Conservation (phyloP, 2,329 filamentous ascomycete genomes). For the Nigrospora sphaerica region DNA sequence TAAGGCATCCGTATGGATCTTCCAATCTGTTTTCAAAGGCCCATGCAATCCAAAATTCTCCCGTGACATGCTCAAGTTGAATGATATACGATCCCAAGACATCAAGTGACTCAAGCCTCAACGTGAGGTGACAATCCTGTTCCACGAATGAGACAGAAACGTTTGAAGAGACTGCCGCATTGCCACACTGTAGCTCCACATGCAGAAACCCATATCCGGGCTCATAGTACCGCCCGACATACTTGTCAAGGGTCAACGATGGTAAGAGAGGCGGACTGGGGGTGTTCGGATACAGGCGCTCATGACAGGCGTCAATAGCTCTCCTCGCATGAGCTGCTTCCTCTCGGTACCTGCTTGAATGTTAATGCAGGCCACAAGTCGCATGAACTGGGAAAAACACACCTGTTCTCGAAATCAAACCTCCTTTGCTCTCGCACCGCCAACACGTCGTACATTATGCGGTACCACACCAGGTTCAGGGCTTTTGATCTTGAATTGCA, state of each 20-base stretch:
- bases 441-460: conserved; percentile 21
- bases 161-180: not conserved
- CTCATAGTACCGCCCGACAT: conserved; percentile 6
- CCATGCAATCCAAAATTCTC: conserved; percentile 4
- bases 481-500: conserved; percentile 11
- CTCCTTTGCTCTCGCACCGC: conserved; percentile 5
- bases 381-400: not conserved
- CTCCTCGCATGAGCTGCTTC: not conserved
- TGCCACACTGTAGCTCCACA: conserved; percentile 2
- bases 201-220: conserved; percentile 6
- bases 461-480: conserved; percentile 15
- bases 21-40: no score
- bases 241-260: conserved; percentile 1
- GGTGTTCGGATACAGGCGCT: conserved; percentile 7
- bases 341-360: not conserved
- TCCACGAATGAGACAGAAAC: not conserved
- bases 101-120: not conserved
- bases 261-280: conserved; percentile 6
- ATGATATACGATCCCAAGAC: not conserved
- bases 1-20: no score
- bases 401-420: conserved; percentile 7
- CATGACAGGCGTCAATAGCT: conserved; percentile 3
- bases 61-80: conserved; percentile 2
- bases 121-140: not conserved
- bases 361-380: not conserved